Base-by-base conservation (phyloP, 306 rosid species). In the Canavalia ensiformis region DNA sequence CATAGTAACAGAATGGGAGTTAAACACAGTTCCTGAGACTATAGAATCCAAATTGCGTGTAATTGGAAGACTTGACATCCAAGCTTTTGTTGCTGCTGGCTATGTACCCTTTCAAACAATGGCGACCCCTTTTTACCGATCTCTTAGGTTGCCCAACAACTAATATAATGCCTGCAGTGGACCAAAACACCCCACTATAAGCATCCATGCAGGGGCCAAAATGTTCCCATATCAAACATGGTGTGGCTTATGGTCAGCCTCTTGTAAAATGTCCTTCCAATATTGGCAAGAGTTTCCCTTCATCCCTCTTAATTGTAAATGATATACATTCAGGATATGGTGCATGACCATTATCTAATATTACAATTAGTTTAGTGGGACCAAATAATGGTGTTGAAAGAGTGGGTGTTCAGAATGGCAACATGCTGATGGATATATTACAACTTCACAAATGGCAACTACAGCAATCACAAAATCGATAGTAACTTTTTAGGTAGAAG, bases 81-180 rank as follows among this genome's bases (percentile, higher is more conserved):
- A 88, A 76, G 84, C 94, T 28, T 69, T 91, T 83, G 92, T 93
- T 78, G 87, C 91, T 52, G 79, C 93, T 67, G 93, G 79, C 68
- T 68, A 91, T 83, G 88, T 90, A 75, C 87, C 97, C 46, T 89
- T 92, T 11, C 90, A 94, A 83, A 89, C 97, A 51, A 87, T 91
- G 7, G 91, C 97, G 5, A 84, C 90, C 87, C 25, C 81, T 85
- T 86, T 97, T 90, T 72, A 97, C 93, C 50, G 97, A 91, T 62
- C 75, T 81, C 80, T 64, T 90, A 35, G 96, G 96, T 73, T 84
- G 42, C 71, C 94, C 95, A 0, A 8, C 72, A 55, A 34, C 75
- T 55, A 85, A 81, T 87, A 69, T 81, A 46, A 65, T 79, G 41
- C 51, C 84, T 34, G 60, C 88, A 10, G 45, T 77, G 77, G 92